Evolutionary conservation across 129 eudicot genomes (phyloP).

Genomic region (Smallanthus sonchifolius): DNA sequence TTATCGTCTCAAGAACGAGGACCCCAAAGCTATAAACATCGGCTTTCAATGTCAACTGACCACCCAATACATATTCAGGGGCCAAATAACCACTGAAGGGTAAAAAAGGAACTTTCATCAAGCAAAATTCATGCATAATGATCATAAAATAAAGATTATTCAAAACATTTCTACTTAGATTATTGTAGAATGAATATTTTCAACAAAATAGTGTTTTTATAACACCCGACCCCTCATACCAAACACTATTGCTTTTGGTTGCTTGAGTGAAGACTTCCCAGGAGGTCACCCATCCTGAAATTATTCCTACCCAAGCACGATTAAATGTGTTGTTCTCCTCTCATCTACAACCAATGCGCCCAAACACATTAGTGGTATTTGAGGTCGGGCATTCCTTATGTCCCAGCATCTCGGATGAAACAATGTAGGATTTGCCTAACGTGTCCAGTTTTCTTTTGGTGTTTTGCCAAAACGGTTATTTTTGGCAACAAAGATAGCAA

Average conservation of each 20-base stretch:
- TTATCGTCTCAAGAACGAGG: slow-evolving; percentile 67
- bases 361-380: not conserved
- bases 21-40: slow-evolving; percentile 97
- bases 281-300: not conserved
- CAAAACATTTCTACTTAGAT: not conserved
- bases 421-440: not conserved
- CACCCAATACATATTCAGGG: slow-evolving; percentile 89
- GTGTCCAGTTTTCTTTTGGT: not conserved
- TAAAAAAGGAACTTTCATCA: slow-evolving; percentile 5
- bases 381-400: not conserved
- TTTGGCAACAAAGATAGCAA: not conserved
- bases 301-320: not conserved
- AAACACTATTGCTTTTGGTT: not conserved
- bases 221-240: not conserved
- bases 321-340: not conserved
- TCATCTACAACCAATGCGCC: not conserved
- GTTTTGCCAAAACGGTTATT: not conserved
- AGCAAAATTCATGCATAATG: slow-evolving; percentile 1
- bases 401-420: not conserved
- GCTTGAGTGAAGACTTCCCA: not conserved
- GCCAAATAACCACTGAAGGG: slow-evolving; percentile 86
- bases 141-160: not conserved
- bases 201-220: not conserved
- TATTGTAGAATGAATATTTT: not conserved
- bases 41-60: slow-evolving; percentile 81